phyloP scores from a whole-genome alignment of 495 filamentous ascomycete genomes.

The Tuber microsphaerosporum region DNA sequence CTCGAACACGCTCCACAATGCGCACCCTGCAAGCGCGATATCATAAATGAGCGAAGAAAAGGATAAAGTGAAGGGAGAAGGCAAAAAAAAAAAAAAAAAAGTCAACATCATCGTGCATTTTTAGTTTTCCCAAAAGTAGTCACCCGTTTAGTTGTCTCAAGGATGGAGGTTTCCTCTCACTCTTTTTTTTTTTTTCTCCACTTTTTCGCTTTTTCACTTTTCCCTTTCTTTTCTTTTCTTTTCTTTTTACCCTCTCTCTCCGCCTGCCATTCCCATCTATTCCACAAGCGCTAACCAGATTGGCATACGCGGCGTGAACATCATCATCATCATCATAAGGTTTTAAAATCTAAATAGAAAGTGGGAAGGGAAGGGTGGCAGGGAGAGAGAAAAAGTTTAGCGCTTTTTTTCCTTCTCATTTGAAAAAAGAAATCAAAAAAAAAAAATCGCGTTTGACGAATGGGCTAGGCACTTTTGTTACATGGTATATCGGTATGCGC shows the following conservation, averaged over 20 bases:
- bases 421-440: background rate
- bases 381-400: background rate
- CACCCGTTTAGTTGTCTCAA: background rate
- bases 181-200: background rate
- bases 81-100: background rate
- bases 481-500: conserved; percentile 4
- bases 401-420: no score
- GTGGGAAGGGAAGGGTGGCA: background rate
- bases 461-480: background rate
- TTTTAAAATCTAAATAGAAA: background rate
- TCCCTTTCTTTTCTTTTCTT: background rate
- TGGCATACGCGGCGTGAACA: background rate
- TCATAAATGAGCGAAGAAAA: background rate
- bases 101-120: background rate
- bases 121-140: background rate
- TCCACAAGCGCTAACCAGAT: background rate
- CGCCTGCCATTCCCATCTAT: background rate
- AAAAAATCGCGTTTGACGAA: background rate
- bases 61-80: background rate
- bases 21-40: background rate
- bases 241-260: background rate
- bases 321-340: no score
- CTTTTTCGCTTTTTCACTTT: background rate
- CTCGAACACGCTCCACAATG: background rate
- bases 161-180: background rate